Evolutionary conservation across 805 yeast species (phyloP), one percentile per base, ranked within the genome.

Genomic region (Kazachstania martiniae): DNA sequence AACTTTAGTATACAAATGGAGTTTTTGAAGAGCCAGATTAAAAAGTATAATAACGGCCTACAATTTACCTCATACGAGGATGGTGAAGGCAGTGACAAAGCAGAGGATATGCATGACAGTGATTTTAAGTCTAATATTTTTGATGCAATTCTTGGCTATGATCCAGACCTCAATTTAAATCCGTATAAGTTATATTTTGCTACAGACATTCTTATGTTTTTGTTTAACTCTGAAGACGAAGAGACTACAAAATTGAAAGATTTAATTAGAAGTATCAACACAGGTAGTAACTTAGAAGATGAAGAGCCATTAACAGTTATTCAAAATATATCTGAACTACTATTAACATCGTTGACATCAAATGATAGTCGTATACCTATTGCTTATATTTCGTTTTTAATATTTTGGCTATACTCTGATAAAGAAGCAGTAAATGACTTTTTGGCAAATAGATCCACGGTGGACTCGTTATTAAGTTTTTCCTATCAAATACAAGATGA

Each of bases 131-230:
- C 34, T 3, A 86, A 85, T 50, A 57, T 91, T 1, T 75, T 91
- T 36, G 62, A 74, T 17, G 70, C 80, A 0, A 55, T 91, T 5
- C 67, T 85, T 42, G 89, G 81, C 41, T 84, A 81, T 46, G 89
- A 87, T 41, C 72, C 76, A 3, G 79, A 74, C 14, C 53, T 67
- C 29, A 72, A 76, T 33, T 57, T 87, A 21, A 89, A 91, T 43
- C 96, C 99, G 0, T 91, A 86, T 51, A 74, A 76, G 46, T 58
- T 74, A 1, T 91, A 94, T 91, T 87, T 89, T 57, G 74, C 95
- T 0, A 62, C 81, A 2, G 68, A 75, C 4, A 61, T 84, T 4
- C 51, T 89, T 15, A 62, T 80, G 27, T 71, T 70, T 34, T 51
- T 86, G 2, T 68, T 86, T 39, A 33, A 43, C 14, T 22, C 37